Base-by-base conservation (phyloP, 257 asterid species). In the Solanum infundibuliforme region DNA sequence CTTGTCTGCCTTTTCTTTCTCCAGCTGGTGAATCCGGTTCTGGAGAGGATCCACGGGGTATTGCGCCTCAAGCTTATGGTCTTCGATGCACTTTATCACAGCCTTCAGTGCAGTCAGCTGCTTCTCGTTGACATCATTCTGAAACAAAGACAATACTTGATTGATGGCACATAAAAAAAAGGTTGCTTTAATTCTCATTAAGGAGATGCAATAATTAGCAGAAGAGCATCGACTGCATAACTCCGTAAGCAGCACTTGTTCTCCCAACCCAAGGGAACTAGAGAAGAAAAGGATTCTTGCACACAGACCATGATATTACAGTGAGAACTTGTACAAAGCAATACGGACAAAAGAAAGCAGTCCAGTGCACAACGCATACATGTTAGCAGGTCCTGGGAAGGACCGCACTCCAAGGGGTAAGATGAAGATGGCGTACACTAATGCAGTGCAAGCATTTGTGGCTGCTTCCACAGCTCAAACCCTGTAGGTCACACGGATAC, bases 1-100 rank as follows among this genome's bases (percentile, higher is more conserved):
- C 96, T 95, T 97, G 92, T 94, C 99, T 6, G 99, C 99, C 93
- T 96, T 97, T 69, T 94, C 97, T 90, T 95, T 97, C 95, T 97
- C 99, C 36, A 96, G 93, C 88, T 91, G 97, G 34, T 88, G 86
- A 31, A 97, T 92, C 93, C 93, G 93, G 71, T 95, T 97, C 88
- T 97, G 99, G 87, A 97, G 99, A 31, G 97, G 93, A 58, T 94
- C 99, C 84, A 94, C 55, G 0, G 98, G 98, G 90, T 94, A 94
- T 77, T 90, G 94, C 38, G 34, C 90, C 91, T 95, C 99, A 6
- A 97, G 97, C 89, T 95, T 94, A 55, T 96, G 98, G 73, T 96
- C 99, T 91, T 96, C 99, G 2, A 96, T 88, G 93, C 99, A 97
- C 91, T 93, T 96, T 8, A 96, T 93, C 68, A 94, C 98, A 46